A percentile compares a stretch with the other conserved stretches of the same genome.
Evolutionary conservation across 1,139 yeast species (phyloP).

Genomic region (Diutina neorugosa): DNA sequence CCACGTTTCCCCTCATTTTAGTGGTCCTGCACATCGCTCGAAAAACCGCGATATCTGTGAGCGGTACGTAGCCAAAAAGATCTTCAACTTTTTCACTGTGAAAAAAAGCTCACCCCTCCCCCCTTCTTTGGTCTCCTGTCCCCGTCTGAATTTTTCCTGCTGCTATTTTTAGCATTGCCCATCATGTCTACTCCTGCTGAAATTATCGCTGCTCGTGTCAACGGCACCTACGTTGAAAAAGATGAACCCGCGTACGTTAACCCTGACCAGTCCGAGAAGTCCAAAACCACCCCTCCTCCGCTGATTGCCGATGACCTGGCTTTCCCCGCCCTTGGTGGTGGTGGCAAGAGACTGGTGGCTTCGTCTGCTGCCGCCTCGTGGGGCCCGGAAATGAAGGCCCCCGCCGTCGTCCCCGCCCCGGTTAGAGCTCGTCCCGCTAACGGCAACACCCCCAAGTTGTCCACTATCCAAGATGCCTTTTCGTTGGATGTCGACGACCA

Average conservation of each 20-base stretch:
- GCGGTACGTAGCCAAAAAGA: background rate
- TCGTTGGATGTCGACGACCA: slow-evolving; percentile 59
- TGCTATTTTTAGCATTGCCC: slow-evolving; percentile 6
- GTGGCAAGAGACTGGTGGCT: slow-evolving; percentile 12
- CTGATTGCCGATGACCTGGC: slow-evolving; percentile 37
- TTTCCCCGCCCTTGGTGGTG: slow-evolving; percentile 62
- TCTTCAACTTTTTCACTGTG: background rate
- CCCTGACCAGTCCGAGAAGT: slow-evolving; percentile 17
- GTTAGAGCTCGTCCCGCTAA: slow-evolving; percentile 5
- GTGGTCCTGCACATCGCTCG: background rate
- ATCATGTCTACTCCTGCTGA: slow-evolving; percentile 50
- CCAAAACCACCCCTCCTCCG: background rate
- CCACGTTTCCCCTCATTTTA: background rate
- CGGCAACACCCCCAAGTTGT: slow-evolving; percentile 7
- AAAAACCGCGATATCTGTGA: background rate
- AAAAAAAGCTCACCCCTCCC: background rate
- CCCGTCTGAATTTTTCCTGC: slow-evolving; percentile 1
- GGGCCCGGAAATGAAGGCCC: slow-evolving; percentile 25
- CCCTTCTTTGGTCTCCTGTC: background rate
- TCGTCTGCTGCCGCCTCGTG: slow-evolving; percentile 15
- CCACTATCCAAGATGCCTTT: slow-evolving; percentile 61
- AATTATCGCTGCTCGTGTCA: slow-evolving; percentile 42
- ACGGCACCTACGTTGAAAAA: slow-evolving; percentile 18
- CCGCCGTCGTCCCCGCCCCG: slow-evolving; percentile 17
- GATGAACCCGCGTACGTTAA: slow-evolving; percentile 2